Base-by-base conservation (phyloP, 148 eudicot genomes). In the Vaccinium myrtillus region DNA sequence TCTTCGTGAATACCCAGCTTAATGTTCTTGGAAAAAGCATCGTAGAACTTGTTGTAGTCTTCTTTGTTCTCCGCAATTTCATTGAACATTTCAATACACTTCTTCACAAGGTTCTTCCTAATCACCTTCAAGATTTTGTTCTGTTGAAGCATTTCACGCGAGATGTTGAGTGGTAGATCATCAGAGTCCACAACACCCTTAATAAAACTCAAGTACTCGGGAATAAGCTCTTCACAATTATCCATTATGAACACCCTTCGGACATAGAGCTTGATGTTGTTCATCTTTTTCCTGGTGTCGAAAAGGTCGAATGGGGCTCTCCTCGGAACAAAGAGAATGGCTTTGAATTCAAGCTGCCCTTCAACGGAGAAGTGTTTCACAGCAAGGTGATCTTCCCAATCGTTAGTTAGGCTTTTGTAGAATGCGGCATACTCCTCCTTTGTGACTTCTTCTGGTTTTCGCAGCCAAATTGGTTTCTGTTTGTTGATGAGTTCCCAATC, bases 381-480 rank as follows among this genome's bases (percentile, higher is more conserved):
- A 78, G 81, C 81, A 54, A 78, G 81, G 63, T 78, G 81, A 27
- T 78, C 81, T 53, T 78, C 81, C 81, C 81, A 78, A 56, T 78
- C 81, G 9, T 78, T 78, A 15, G 81, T 78, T 16, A 78, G n/a
- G 50, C 81, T 78, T 18, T 78, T 78, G 63, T 78, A 78, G 23
- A 78, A 54, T 7, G 65, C 30, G 2, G 81, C 63, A 13, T 53
- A 78, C 36, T 78, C 81, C 36, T 78, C 81, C 61, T 78, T 53
- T 25, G 81, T 78, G 63, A 78, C 56, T 19, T 78, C 81, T 30
- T 78, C 81, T 5, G 81, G 81, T 30, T 78, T 78, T 14, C 81
- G 59, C 39, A 78, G 3, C 81, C 63, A 78, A 25, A 78, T 78
- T 36, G 81, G 81, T 54, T 78, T 78, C 46, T 78, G 63, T 36